Evolutionary conservation across 1,139 yeast genomes (phyloP).

Genomic region (Nematodospora anomalae): DNA sequence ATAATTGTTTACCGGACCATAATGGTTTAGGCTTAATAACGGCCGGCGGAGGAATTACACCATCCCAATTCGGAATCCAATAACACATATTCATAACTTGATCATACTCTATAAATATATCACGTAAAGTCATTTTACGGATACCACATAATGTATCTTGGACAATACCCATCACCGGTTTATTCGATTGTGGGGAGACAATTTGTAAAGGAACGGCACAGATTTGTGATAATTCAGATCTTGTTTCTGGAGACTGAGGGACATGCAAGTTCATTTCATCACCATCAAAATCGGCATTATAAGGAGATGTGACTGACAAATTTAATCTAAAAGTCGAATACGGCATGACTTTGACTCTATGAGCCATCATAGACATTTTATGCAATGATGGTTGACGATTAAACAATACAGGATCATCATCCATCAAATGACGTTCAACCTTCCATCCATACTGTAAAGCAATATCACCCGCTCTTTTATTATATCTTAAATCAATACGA

Average conservation of each 20-base stretch:
- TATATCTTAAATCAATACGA: conserved; percentile 94
- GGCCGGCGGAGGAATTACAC: conserved; percentile 96
- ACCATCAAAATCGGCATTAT: conserved; percentile 99
- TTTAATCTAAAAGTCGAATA: conserved; percentile 96
- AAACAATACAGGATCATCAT: conserved; percentile 94
- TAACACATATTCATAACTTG: conserved; percentile 95
- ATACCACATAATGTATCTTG: conserved; percentile 98
- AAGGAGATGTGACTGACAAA: conserved; percentile 95
- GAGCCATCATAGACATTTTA: conserved; percentile 99
- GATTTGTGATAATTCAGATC: conserved; percentile 91
- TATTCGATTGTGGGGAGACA: conserved; percentile 97
- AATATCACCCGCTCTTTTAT: conserved; percentile 97
- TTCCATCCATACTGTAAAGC: conserved; percentile 99
- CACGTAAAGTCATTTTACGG: conserved; percentile 92
- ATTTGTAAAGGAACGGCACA: conserved; percentile 97
- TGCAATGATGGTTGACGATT: conserved; percentile 99
- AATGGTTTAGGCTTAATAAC: conserved; percentile 90
- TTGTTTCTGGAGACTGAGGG: conserved; percentile 97
- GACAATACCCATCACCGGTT: conserved; percentile 99
- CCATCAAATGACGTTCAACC: conserved; percentile 97
- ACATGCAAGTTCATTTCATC: conserved; percentile 99
- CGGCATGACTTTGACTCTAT: conserved; percentile 98
- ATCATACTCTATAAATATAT: conserved; percentile 82
- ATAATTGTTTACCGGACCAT: conserved; percentile 96
- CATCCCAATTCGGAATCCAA: conserved; percentile 99